Evolutionary conservation across 371 early-diverging fungal genomes (phyloP).

Genomic region (Massospora cicadina): DNA sequence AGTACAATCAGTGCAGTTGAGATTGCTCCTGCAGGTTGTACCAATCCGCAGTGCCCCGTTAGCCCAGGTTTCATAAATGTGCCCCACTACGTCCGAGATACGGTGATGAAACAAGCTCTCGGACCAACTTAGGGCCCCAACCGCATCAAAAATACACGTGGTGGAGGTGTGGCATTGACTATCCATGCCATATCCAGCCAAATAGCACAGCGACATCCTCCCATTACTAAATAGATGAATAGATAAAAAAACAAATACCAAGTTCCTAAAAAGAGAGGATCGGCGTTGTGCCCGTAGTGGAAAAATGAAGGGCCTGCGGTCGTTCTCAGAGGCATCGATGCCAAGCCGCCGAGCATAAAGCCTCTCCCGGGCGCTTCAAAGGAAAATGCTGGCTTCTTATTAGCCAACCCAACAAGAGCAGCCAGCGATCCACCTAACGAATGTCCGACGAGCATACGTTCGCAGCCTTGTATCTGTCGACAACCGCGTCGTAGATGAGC

Average conservation of each 20-base stretch:
- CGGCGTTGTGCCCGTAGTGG: conserved; percentile 69
- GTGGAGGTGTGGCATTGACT: conserved; percentile 16
- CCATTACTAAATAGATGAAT: conserved; percentile 40
- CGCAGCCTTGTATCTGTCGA: conserved; percentile 32
- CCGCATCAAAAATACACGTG: conserved; percentile 39
- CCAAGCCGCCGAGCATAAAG: conserved; percentile 55
- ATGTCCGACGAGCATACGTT: conserved; percentile 78
- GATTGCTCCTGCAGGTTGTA: neutral
- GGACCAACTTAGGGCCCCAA: conserved; percentile 36
- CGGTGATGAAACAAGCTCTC: conserved; percentile 51
- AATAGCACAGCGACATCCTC: conserved; percentile 50
- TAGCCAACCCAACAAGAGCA: conserved; percentile 57
- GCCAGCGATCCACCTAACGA: conserved; percentile 79
- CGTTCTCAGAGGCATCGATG: conserved; percentile 22
- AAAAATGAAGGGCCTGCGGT: conserved; percentile 41
- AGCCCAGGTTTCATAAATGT: conserved; percentile 6
- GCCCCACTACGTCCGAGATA: conserved; percentile 25
- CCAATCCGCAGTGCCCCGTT: neutral
- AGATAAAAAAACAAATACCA: conserved; percentile 7
- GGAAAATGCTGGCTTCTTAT: conserved; percentile 56
- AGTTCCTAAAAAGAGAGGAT: conserved; percentile 74
- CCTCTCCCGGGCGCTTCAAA: conserved; percentile 75
- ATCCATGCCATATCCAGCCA: conserved; percentile 77
- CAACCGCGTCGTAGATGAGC: conserved; percentile 12
- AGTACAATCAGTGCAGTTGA: conserved; percentile 4